Evolutionary conservation across 805 yeast genomes (phyloP), one percentile per base, ranked within the genome.

Genomic region (Monosporozyma unispora): DNA sequence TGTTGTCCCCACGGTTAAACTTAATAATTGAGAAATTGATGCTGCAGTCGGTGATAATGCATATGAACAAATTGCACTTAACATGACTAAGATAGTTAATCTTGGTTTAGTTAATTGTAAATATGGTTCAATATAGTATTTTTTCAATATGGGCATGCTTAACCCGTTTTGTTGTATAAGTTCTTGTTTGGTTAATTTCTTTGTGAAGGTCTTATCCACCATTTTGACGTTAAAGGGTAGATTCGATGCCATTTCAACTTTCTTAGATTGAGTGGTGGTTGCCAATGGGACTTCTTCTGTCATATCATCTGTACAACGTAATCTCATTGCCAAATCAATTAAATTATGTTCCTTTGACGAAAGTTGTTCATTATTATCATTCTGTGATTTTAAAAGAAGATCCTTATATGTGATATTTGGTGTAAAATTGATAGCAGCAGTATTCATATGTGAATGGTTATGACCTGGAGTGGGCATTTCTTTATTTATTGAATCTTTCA

Each of bases 51-150:
- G 98, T 0, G 96, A 87, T 28, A 93, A 70, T 0, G 97, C 97
- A 63, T 91, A 93, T 0, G 97, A 84, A 54, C 97, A 88, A 59
- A 93, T 88, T 0, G 96, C 84, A 48, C 96, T 86, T 19, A 93
- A 71, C 66, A 91, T 95, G 12, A 93, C 96, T 38, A 93, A 70
- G 6, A 89, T 79, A 0, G 97, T 87, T 48, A 93, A 74, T 50
- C 88, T 77, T 14, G 99, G 99, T 66, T 93, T 93, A 3, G 96
- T 79, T n/a, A 93, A 75, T 52, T 87, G 87, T 9, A 88, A 48
- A 61, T 87, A 89, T 0, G 89, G 84, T 22, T 74, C 73, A 0
- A 76, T 61, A n/a, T 73, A 43, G 47, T 74, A 69, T 54, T 68
- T 74, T 37, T 72, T 57, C 16, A 64, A 47, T 2, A 64, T 43